These are phyloP conservation scores for Fraxinus dipetala DNA, from an alignment of 305 asterid genomes.

Conservation along the genomic window DNA sequence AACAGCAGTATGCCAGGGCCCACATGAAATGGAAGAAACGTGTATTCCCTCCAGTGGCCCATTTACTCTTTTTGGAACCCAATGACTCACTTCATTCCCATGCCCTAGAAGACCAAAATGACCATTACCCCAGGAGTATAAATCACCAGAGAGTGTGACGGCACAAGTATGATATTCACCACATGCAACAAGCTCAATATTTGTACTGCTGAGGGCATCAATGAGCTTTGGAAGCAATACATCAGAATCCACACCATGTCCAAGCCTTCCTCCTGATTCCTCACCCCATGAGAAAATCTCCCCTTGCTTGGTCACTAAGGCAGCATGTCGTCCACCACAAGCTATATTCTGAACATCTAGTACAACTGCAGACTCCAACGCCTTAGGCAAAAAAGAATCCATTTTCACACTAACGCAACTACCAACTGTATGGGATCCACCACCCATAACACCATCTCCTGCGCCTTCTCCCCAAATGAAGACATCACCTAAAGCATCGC, in stretches of 20 bases:
- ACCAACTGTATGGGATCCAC: constrained; percentile 62
- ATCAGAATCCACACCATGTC: constrained; percentile 92
- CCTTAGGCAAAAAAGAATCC: constrained; percentile 77
- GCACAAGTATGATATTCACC: constrained; percentile 88
- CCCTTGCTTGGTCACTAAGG: constrained; percentile 82
- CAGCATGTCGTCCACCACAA: constrained; percentile 78
- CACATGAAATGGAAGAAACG: constrained; percentile 80
- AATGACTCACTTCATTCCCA: constrained; percentile 84
- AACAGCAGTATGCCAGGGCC: constrained; percentile 95
- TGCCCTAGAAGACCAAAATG: constrained; percentile 85
- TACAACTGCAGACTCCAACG: constrained; percentile 79
- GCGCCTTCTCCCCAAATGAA: constrained; percentile 90
- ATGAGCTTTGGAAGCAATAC: constrained; percentile 77
- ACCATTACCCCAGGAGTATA: constrained; percentile 96
- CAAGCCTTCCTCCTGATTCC: constrained; percentile 88
- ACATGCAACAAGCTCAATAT: constrained; percentile 82
- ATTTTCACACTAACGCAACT: constrained; percentile 43
- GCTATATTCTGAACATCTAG: constrained; percentile 83
- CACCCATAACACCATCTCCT: constrained; percentile 73
- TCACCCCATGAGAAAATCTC: constrained; percentile 91
- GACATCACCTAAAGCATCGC: constrained; percentile 88
- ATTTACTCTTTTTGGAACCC: constrained; percentile 80
- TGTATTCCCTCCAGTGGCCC: constrained; percentile 83
- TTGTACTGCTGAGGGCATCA: constrained; percentile 60
- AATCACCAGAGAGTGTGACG: constrained; percentile 80